Evolutionary conservation across 345 rosid genomes (phyloP).

Genomic region (Anastatica hierochuntica): DNA sequence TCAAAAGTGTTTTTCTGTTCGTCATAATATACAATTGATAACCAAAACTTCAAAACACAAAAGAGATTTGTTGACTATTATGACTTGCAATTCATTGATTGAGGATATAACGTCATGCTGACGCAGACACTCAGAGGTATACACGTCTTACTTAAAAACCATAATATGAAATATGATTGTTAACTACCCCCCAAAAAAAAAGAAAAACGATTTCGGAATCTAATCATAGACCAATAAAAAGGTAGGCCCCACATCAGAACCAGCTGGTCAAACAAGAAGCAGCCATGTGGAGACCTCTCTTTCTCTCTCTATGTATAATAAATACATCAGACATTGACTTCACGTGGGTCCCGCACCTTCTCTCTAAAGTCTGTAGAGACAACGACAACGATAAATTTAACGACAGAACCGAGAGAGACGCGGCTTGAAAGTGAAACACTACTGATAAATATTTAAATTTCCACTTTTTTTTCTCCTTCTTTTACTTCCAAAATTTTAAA

Average conservation of each 20-base stretch:
- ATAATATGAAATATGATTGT: not conserved
- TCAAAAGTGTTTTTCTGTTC: no score
- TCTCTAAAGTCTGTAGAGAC: constrained; percentile 18
- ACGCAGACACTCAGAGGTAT: constrained; percentile 7
- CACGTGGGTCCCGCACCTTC: constrained; percentile 13
- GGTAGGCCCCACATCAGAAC: constrained; percentile 8
- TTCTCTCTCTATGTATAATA: not conserved
- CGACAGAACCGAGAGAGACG: constrained; percentile 25
- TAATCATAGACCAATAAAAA: constrained; percentile 17
- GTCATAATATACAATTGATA: no score
- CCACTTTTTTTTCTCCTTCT: no score
- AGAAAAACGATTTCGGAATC: constrained; percentile 13
- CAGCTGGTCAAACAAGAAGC: constrained; percentile 17
- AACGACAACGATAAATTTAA: constrained; percentile 11
- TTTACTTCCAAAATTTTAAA: no score
- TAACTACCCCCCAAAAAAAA: not conserved
- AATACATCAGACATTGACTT: constrained; percentile 20
- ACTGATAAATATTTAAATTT: no score
- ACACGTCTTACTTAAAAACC: constrained; percentile 9
- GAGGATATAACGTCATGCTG: constrained; percentile 2
- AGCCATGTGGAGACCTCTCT: constrained; percentile 23
- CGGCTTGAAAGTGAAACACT: constrained; percentile 7
- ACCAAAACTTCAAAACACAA: no score
- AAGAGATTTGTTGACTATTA: no score
- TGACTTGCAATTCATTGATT: no score